phyloP scores from a whole-genome alignment of 2,329 filamentous ascomycete species.

The Trichoderma simmonsii region DNA sequence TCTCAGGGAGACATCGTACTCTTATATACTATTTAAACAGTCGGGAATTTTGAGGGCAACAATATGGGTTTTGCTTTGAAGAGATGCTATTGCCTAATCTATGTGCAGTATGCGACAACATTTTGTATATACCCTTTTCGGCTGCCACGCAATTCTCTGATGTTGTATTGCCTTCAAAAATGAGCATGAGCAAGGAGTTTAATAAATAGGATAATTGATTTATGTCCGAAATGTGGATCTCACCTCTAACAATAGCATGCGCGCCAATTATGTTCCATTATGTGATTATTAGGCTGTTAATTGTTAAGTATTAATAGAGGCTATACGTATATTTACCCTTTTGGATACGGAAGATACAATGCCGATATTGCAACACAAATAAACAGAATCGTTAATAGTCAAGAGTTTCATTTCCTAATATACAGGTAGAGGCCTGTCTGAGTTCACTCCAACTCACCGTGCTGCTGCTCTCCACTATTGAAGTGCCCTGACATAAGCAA shows the following conservation, averaged over 20 bases:
- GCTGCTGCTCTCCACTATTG: not conserved
- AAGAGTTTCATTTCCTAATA: not conserved
- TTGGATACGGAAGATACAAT: not conserved
- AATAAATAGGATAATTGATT: constrained; percentile 11
- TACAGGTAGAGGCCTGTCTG: not conserved
- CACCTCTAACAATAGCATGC: not conserved
- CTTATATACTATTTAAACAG: not conserved
- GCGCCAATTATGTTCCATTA: not conserved
- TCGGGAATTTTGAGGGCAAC: not conserved
- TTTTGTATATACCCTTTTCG: not conserved
- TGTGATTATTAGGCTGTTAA: constrained; percentile 9
- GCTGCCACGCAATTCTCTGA: not conserved
- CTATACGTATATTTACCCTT: not conserved
- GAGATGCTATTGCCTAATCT: constrained; percentile 5
- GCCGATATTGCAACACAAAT: not conserved
- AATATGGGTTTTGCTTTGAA: not conserved
- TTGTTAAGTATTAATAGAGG: not conserved
- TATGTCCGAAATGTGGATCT: not conserved
- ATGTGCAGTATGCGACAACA: not conserved
- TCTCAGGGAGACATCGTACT: not conserved
- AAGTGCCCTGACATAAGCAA: not conserved
- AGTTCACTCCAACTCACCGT: not conserved
- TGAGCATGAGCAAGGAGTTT: not conserved
- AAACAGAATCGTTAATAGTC: not conserved
- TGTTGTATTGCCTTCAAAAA: not conserved